phyloP scores from a whole-genome alignment of 2,329 filamentous ascomycete species.

The Pseudogymnoascus verrucosus region DNA sequence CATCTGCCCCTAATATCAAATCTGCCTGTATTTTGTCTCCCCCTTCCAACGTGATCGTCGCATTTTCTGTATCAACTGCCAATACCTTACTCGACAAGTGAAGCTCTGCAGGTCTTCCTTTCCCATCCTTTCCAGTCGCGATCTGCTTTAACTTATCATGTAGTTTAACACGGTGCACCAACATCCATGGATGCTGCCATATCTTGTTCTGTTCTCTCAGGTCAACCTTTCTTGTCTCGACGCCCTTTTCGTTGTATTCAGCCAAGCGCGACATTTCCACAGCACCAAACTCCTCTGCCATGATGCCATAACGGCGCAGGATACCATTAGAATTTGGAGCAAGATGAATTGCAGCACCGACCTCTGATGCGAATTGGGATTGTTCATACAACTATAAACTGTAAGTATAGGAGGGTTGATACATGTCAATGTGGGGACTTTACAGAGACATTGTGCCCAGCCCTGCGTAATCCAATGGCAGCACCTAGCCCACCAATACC shows the following conservation, averaged over 20 bases:
- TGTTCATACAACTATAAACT: slow-evolving; percentile 44
- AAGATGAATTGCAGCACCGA: slow-evolving; percentile 55
- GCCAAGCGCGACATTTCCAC: slow-evolving; percentile 23
- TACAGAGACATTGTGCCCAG: slow-evolving; percentile 18
- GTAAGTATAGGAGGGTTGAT: background rate
- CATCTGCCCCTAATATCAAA: slow-evolving; percentile 47
- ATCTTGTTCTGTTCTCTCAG: slow-evolving; percentile 30
- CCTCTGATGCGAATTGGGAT: slow-evolving; percentile 46
- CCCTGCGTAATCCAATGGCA: slow-evolving; percentile 35
- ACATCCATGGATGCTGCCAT: slow-evolving; percentile 46
- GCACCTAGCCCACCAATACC: slow-evolving; percentile 47
- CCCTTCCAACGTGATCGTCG: slow-evolving; percentile 37
- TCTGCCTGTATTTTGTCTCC: slow-evolving; percentile 39
- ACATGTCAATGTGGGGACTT: background rate
- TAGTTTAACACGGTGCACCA: slow-evolving; percentile 45
- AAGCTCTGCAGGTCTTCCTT: slow-evolving; percentile 31
- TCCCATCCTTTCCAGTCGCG: slow-evolving; percentile 33
- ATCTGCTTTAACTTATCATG: slow-evolving; percentile 43
- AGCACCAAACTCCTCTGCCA: slow-evolving; percentile 33
- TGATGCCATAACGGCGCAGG: slow-evolving; percentile 38
- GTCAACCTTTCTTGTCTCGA: slow-evolving; percentile 27
- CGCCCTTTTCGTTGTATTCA: slow-evolving; percentile 27
- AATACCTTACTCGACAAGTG: slow-evolving; percentile 36
- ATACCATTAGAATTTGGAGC: slow-evolving; percentile 54
- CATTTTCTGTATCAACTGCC: slow-evolving; percentile 34